These are phyloP conservation scores for Brassica rapa DNA, from an alignment of 345 rosid species.

Conservation along the genomic window DNA sequence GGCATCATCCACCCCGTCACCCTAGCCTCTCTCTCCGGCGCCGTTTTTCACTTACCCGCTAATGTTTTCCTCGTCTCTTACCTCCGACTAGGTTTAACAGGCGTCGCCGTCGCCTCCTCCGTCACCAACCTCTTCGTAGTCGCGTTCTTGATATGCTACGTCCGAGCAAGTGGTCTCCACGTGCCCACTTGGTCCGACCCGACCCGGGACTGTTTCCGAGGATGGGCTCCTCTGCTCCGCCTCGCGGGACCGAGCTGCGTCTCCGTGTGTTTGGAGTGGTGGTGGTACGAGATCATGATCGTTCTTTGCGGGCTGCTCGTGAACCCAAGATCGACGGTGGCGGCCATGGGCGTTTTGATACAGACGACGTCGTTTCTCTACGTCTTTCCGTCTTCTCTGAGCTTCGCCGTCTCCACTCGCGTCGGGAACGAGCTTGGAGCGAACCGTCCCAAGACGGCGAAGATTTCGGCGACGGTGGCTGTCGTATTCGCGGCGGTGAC, in stretches of 20 bases:
- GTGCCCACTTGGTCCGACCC: conserved; percentile 80
- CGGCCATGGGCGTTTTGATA: conserved; percentile 86
- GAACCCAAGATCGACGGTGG: conserved; percentile 70
- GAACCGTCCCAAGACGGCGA: conserved; percentile 58
- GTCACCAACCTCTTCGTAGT: conserved; percentile 64
- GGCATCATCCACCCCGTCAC: conserved; percentile 84
- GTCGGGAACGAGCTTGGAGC: conserved; percentile 94
- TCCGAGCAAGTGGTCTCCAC: conserved; percentile 60
- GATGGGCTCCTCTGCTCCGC: conserved; percentile 75
- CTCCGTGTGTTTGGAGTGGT: conserved; percentile 92
- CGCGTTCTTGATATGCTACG: conserved; percentile 49
- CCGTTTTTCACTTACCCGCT: conserved; percentile 66
- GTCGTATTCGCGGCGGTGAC: conserved; percentile 54
- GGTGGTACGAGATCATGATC: conserved; percentile 97
- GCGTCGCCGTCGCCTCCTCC: conserved; percentile 78
- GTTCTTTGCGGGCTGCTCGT: conserved; percentile 70
- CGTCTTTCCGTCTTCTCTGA: conserved; percentile 79
- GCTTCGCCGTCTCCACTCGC: conserved; percentile 87
- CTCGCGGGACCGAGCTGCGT: conserved; percentile 90
- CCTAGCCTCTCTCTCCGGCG: conserved; percentile 67
- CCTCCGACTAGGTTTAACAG: conserved; percentile 64
- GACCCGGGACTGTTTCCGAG: conserved; percentile 59
- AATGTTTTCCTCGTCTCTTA: conserved; percentile 59
- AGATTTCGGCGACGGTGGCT: conserved; percentile 62
- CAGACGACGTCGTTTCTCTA: conserved; percentile 92